These are phyloP conservation scores for Cymbidium sinense DNA, from an alignment of 106 monocot species.

Conservation along the genomic window DNA sequence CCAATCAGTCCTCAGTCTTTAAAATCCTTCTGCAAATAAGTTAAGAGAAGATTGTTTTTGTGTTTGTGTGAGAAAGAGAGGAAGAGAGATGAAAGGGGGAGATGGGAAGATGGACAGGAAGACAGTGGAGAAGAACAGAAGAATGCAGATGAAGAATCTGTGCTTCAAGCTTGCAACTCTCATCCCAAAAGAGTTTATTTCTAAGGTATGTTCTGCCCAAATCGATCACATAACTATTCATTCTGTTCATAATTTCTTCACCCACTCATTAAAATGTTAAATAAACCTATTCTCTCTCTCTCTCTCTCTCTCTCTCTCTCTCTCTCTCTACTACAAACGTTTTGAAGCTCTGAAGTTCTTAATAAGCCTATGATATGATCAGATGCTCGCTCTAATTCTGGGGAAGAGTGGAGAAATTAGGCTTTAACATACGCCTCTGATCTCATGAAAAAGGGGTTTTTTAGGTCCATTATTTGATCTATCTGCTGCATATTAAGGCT, in stretches of 20 bases:
- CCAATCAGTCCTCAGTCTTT: background rate
- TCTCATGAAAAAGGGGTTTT: too few relatives aligned
- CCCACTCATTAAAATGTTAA: too few relatives aligned
- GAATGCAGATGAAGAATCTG: conserved; percentile 23
- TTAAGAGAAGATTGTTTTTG: background rate
- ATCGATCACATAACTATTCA: too few relatives aligned
- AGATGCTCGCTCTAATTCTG: too few relatives aligned
- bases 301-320: background rate
- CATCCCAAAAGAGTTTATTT: conserved; percentile 11
- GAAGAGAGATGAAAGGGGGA: conserved; percentile 1
- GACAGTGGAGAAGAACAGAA: conserved; percentile 25
- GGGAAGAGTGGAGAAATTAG: too few relatives aligned
- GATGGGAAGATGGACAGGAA: conserved; percentile 18
- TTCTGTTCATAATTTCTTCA: too few relatives aligned
- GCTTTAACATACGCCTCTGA: too few relatives aligned
- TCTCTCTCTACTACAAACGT: background rate
- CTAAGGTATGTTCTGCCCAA: conserved; percentile 8
- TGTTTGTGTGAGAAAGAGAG: background rate
- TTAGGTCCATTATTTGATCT: too few relatives aligned
- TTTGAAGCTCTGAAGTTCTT: background rate
- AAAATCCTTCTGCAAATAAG: background rate
- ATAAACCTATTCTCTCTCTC: background rate
- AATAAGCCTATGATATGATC: too few relatives aligned
- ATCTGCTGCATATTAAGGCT: too few relatives aligned
- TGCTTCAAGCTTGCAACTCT: conserved; percentile 24